Percentiles rank a stretch among this genome's conserved stretches.
Evolutionary conservation across 768 basidiomycete genomes (phyloP).

Genomic region (Tricholoma sp.): DNA sequence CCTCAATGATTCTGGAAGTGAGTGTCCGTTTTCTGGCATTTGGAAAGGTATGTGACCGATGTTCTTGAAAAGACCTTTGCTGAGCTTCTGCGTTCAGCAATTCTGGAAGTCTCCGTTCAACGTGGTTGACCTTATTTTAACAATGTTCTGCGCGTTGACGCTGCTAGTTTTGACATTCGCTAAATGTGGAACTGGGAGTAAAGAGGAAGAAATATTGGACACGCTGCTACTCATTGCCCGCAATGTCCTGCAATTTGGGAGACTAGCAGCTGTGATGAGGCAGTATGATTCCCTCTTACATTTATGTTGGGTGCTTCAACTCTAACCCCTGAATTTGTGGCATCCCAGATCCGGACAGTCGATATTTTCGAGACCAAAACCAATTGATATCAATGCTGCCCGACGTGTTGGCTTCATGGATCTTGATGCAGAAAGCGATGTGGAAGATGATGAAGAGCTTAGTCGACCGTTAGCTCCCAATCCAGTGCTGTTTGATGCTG

Average conservation of each 20-base stretch:
- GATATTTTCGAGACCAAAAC: constrained; percentile 82
- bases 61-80: constrained; percentile 1
- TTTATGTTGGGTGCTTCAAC: neutral
- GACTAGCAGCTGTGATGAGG: constrained; percentile 89
- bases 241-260: constrained; percentile 89
- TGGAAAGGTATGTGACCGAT: constrained; percentile 63
- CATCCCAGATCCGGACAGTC: constrained; percentile 73
- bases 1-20: constrained; percentile 92
- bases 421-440: constrained; percentile 64
- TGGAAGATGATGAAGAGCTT: constrained; percentile 60
- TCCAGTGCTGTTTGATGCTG: constrained; percentile 61
- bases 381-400: constrained; percentile 74
- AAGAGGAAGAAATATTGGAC: constrained; percentile 92
- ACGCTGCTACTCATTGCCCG: constrained; percentile 88
- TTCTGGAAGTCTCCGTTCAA: constrained; percentile 97
- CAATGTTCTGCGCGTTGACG: constrained; percentile 85
- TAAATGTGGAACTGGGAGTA: constrained; percentile 77
- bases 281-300: constrained; percentile 54
- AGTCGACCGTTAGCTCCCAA: constrained; percentile 55
- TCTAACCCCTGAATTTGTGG: constrained; percentile 1
- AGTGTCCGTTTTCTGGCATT: constrained; percentile 88
- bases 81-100: constrained; percentile 51
- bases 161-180: constrained; percentile 84
- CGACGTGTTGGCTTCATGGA: constrained; percentile 69
- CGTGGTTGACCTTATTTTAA: constrained; percentile 82